Evolutionary conservation across 2,329 filamentous ascomycete genomes (phyloP).

Genomic region (Alternaria viburni): DNA sequence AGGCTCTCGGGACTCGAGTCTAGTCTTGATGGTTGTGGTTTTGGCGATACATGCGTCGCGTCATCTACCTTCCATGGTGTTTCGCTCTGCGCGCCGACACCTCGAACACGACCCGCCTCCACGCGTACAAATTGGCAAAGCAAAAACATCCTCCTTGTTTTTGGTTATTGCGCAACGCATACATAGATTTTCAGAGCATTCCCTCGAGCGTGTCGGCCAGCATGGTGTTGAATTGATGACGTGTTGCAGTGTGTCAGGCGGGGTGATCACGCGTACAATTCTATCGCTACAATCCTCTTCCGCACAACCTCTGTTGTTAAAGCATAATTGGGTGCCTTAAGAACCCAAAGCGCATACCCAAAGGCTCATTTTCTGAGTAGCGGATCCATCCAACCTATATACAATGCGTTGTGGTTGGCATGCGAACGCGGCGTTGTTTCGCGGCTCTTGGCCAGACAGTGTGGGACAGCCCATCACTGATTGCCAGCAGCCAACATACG

Average conservation of each 20-base stretch:
- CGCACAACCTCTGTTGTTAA: neutral
- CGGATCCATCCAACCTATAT: neutral
- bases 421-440: neutral
- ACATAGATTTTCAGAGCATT: neutral
- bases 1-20: neutral
- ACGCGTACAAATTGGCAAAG: neutral
- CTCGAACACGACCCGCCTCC: neutral
- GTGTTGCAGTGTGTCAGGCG: conserved; percentile 15
- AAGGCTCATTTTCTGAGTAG: neutral
- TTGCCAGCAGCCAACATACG: neutral
- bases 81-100: neutral
- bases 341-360: neutral
- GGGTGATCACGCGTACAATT: conserved; percentile 12
- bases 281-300: conserved; percentile 14
- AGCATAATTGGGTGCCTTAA: neutral
- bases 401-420: neutral
- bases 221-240: conserved; percentile 1
- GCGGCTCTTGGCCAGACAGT: neutral
- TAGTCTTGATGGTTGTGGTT: neutral
- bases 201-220: neutral
- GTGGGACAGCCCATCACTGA: neutral
- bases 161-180: neutral
- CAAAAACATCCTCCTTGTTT: neutral
- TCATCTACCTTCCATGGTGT: neutral
- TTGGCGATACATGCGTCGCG: neutral